A percentile compares a stretch with the other conserved stretches of the same genome.
These are phyloP conservation scores for Rhodotorula sp. DNA, from an alignment of 1,284 basidiomycete genomes.

Conservation along the genomic window DNA sequence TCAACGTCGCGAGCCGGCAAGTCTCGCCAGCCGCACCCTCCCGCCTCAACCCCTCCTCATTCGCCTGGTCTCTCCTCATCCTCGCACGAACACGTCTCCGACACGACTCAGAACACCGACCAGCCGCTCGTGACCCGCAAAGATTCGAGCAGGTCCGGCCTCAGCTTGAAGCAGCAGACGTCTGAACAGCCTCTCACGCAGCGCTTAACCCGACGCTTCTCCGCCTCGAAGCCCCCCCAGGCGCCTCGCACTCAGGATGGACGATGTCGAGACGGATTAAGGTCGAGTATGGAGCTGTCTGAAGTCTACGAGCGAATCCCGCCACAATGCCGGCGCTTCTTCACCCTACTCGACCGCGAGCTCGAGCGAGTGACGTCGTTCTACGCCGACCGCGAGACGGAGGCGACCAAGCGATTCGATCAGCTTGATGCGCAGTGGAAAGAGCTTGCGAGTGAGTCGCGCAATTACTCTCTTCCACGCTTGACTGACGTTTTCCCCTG, in stretches of 20 bases:
- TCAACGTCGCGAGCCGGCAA: no score
- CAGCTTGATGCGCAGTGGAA: constrained; percentile 34
- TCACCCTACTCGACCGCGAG: constrained; percentile 32
- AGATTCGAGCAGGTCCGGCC: neutral
- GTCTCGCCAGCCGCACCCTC: neutral
- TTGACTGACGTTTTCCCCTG: neutral
- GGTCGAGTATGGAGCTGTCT: constrained; percentile 14
- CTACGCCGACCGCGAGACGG: constrained; percentile 29
- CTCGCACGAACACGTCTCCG: constrained; percentile 3
- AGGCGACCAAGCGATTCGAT: constrained; percentile 30
- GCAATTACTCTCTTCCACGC: no score
- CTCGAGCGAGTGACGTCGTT: constrained; percentile 26
- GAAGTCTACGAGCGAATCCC: constrained; percentile 17
- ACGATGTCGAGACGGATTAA: constrained; percentile 20
- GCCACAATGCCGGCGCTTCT: constrained; percentile 24
- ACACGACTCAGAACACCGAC: neutral
- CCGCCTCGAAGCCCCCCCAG: neutral
- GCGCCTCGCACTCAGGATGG: neutral
- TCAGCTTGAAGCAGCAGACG: neutral
- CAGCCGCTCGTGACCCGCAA: neutral
- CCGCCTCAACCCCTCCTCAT: neutral
- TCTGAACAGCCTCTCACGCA: neutral
- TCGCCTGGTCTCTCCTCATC: constrained; percentile 5
- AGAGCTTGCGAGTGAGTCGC: constrained; percentile 21
- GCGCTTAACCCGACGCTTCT: neutral